Base-by-base conservation (phyloP, 345 rosid genomes). In the Gossypium mustelinum region DNA sequence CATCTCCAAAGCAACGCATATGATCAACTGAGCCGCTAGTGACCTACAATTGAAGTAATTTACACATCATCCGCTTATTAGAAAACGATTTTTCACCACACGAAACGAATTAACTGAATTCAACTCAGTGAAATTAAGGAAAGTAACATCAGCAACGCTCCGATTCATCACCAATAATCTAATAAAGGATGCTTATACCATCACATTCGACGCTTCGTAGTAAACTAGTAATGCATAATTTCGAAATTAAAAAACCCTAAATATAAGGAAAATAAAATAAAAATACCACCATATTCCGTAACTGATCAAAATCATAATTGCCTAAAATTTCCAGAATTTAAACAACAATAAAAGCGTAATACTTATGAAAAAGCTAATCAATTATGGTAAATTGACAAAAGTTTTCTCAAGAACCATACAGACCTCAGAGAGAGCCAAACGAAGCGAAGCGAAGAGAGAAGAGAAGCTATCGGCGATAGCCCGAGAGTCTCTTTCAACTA, bases 381-480 rank as follows among this genome's bases (percentile, higher is more conserved):
- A 63, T 41, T 39, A 2, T 1, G 7, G 20, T 39, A 27, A 64
- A 64, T 41, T 64, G 25, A 17, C 48, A 39, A 39, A 3, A n/a
- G 24, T 24, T 44, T 60, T 44, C 61, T 57, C 70, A 29, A 54
- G 41, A 45, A 75, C 47, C 69, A 56, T 48, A 45, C 59, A 27
- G 56, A 95, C 99, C 93, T 93, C 97, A 1, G 93, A 87, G 68
- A 95, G 92, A 81, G 92, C 92, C 4, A 86, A 66, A 50, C 96
- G 92, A 41, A 95, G 97, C 5, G 98, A 92, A 63, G 85, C 83
- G 72, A 91, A 95, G 55, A 93, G 94, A 74, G 93, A 84, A 48
- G 93, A 82, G 85, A 91, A 93, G 83, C 99, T 92, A 74, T 90
- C 87, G 25, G 99, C 90, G 54, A 95, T 86, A 55, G 97, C 96